Evolutionary conservation across 805 yeast genomes (phyloP), one percentile per base, ranked within the genome.

Genomic region (Starmerella stigmatis): DNA sequence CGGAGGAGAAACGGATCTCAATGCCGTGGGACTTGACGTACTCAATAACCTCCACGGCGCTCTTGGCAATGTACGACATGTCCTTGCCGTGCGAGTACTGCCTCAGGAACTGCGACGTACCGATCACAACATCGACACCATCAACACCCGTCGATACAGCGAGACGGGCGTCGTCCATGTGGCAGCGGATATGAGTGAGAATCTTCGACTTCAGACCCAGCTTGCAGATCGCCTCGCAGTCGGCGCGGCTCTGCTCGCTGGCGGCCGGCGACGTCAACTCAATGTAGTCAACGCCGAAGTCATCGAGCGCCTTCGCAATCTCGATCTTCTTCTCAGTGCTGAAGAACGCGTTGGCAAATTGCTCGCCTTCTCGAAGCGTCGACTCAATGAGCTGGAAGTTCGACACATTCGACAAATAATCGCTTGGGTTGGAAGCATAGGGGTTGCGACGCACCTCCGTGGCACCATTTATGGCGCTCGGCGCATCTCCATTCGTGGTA

Each of bases 131-230:
- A 69, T 92, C 96, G 51, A 89, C 97, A 68, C 97, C 98, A 64
- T 92, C 97, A 44, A 92, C 98, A 64, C 98, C 97, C 31, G 97
- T 89, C 61, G 85, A 92, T 39, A 89, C 98, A 5, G 98, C 98
- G 49, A 92, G 84, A 59, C 81, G 75, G 46, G 97, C 98, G 61
- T 92, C 98, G 66, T 89, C 97, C 96, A 89, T 89, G 69, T 89
- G 96, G 69, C 98, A 89, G 68, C 97, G 78, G 57, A 92, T 92
- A 66, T 89, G 97, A 41, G 98, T 89, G 56, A 89, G 75, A 53
- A 92, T 86, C 72, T 92, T 89, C 53, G 96, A 89, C 70, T 83
- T 86, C 64, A 89, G 77, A 10, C 97, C 97, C 57, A 92, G 74
- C 72, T 92, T 89, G 75, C 97, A 92, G 57, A 89, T 89, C 48